A percentile compares a stretch with the other conserved stretches of the same genome.
These are phyloP conservation scores for Penicillium herquei DNA, from an alignment of 495 filamentous ascomycete species.

Conservation along the genomic window DNA sequence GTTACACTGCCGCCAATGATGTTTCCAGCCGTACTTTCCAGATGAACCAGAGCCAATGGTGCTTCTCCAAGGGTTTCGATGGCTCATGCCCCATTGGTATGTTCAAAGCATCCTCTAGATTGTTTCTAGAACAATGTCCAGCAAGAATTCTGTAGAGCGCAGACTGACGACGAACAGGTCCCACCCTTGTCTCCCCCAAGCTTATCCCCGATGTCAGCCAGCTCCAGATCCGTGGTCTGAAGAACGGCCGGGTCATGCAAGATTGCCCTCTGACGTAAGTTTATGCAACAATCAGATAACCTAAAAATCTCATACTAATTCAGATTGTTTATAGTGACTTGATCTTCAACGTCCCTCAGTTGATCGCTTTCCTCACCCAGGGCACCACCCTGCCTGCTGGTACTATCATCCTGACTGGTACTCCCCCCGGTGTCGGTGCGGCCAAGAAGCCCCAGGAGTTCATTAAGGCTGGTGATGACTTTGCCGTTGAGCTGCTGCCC, in stretches of 20 bases:
- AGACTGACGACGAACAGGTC: conserved; percentile 32
- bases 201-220: conserved; percentile 61
- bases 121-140: neutral
- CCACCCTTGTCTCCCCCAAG: conserved; percentile 53
- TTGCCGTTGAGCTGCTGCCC: conserved; percentile 54
- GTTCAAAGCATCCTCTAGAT: neutral
- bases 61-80: conserved; percentile 81
- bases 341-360: conserved; percentile 74
- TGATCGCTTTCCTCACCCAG: conserved; percentile 71
- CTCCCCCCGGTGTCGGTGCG: conserved; percentile 53
- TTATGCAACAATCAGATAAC: neutral
- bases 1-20: conserved; percentile 81
- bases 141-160: neutral
- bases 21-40: conserved; percentile 80
- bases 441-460: conserved; percentile 56
- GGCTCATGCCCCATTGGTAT: conserved; percentile 72
- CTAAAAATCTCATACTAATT: neutral
- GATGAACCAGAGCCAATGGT: conserved; percentile 78
- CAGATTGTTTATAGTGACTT: conserved; percentile 51
- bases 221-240: conserved; percentile 59
- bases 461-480: conserved; percentile 58
- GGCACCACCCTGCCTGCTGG: conserved; percentile 78
- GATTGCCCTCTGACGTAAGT: conserved; percentile 54
- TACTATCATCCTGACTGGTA: conserved; percentile 83
- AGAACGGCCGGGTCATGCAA: conserved; percentile 72